Base-by-base conservation (phyloP, 176 grass and related monocot species). In the Carex parvula region DNA sequence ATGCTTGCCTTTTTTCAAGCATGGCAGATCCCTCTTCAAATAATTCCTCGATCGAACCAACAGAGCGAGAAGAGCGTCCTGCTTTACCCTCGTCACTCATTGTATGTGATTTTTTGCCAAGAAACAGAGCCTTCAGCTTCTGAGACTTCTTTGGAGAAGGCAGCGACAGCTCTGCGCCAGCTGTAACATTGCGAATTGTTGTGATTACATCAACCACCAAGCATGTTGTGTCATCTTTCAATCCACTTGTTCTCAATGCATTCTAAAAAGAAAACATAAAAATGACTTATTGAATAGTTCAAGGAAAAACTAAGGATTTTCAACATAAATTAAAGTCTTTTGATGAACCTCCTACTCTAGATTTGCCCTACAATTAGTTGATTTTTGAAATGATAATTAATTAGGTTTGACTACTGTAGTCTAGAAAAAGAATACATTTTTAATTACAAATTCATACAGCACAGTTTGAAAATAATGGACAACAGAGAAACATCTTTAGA, bases 181-280 rank as follows among this genome's bases (percentile, higher is more conserved):
- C 60, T 22, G 60, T 87, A 79, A 89, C 84, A 81, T 64, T 79
- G 71, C 89, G 87, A 70, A 91, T 91, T 66, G 91, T 88, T 79
- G 92, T 89, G 80, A 91, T 91, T 79, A 98, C 90, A 84, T 98
- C 95, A 84, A 95, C 95, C 81, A 98, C 95, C 50, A 98, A 85
- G 59, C 95, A 98, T 63, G 95, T 98, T 8, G 95, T 98, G 77
- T 98, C 95, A 83, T 98, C 95, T 90, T 95, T 98, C 88, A 98
- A 77, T 46, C n/a, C 95, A 75, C 91, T 95, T 85, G 87, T 95
- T 86, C 92, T 93, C 76, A 98, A 86, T 65, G 95, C 95, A 94
- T 98, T 89, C 92, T 98, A 80, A 14, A 87, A 41, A 61, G 85
- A 32, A 72, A 81, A 87, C 61, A 89, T 30, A 30, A 59, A 74